Conservation (phyloP, 192 early-diverging fungal species). For the Allomyces arbusculus region DNA sequence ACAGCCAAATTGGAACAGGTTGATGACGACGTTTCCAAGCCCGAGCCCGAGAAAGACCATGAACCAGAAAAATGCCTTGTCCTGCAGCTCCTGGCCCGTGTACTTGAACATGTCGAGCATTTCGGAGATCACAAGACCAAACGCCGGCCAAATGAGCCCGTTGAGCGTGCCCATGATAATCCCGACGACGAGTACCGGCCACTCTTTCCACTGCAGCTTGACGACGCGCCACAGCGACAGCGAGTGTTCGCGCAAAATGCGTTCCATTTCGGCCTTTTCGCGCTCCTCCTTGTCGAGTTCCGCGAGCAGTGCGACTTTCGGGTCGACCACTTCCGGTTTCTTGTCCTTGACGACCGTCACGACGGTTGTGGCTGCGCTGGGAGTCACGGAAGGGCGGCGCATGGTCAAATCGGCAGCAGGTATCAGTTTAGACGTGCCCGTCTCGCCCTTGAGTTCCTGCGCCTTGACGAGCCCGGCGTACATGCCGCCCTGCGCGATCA, state of each 20-base stretch:
- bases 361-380: no score
- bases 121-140: conserved; percentile 36
- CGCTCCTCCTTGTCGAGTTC: neutral
- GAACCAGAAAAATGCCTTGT: neutral
- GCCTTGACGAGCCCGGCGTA: conserved; percentile 14
- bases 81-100: neutral
- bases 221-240: conserved; percentile 32
- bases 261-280: conserved; percentile 8
- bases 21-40: neutral
- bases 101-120: neutral
- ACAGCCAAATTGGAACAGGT: neutral
- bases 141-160: conserved; percentile 40
- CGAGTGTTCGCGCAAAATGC: conserved; percentile 17
- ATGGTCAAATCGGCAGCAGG: no score
- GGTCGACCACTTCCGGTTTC: no score
- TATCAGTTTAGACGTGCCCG: no score
- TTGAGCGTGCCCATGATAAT: neutral
- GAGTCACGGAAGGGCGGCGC: no score
- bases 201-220: conserved; percentile 28
- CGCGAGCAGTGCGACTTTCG: neutral
- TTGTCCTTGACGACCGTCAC: no score
- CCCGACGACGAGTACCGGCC: conserved; percentile 8
- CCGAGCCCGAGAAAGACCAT: neutral
- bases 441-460: conserved; percentile 5
- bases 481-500: conserved; percentile 7